Base-by-base conservation (phyloP, 1,139 yeast species). In the Yarrowia galli region DNA sequence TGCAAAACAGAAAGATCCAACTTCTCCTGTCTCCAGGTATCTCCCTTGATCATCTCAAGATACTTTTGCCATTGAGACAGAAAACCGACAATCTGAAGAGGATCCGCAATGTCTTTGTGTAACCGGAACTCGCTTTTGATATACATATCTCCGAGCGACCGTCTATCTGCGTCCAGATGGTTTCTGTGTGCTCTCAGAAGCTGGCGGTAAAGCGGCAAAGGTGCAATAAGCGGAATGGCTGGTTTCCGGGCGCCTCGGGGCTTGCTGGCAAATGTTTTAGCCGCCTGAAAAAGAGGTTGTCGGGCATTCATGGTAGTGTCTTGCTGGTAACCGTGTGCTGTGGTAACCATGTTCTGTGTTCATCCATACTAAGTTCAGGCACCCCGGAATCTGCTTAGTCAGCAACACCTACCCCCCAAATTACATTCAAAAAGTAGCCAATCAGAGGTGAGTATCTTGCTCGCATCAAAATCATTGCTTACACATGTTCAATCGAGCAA, bases 41-140 rank as follows among this genome's bases (percentile, higher is more conserved):
- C 96, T 18, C 91, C 90, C 60, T 88, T 87, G 45, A 95, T 84
- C 75, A 83, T 81, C 68, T 85, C 85, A 69, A 91, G 83, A 74
- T 95, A 95, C 73, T 91, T 75, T 72, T 95, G 99, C 99, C 99
- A 95, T 71, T 92, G 89, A 0, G 97, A 87, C 71, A 95, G 83
- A 74, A 95, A 95, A 15, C 98, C 98, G 12, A 96, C 93, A 43
- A 95, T 92, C 75, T 93, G 97, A 46, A 92, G 82, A 0, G 99
- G 98, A 76, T 95, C 92, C 73, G 92, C 97, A 16, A 89, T 84
- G 65, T 81, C 79, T 71, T 87, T 85, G 79, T 96, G 99, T n/a
- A 95, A 89, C 72, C 87, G 87, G 81, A 95, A 95, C 78, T 95
- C 99, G 35, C 89, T 85, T 75, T 88, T 91, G 68, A 95, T 97